Base-by-base conservation (phyloP, 164 flowering plant species). In the Berberis vulgaris region DNA sequence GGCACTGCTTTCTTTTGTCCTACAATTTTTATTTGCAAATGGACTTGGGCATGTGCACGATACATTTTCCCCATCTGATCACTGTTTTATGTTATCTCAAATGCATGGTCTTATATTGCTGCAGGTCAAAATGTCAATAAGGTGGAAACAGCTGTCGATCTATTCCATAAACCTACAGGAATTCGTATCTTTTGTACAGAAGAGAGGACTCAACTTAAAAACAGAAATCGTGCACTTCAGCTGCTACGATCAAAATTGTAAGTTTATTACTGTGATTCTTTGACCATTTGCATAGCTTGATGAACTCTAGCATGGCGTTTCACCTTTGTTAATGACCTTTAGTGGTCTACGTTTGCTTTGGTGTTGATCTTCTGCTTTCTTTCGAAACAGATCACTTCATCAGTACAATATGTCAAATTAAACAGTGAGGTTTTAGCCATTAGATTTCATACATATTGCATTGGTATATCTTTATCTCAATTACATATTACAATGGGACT, bases 121-220 rank as follows among this genome's bases (percentile, higher is more conserved):
- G 79, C 93, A 94, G 99, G 99, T 54, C 99, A 94, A 76, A 94
- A 94, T 78, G 99, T 94, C 56, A 94, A 91, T 86, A 94, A 94
- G 90, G 99, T 94, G 76, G 99, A 94, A 74, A 94, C 97, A 54
- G 99, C 99, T 62, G 77, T 86, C 54, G 99, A 94, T 80, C 96
- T 94, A 74, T 62, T 86, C 71, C 99, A 91, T 66, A 91, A 91
- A 76, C 99, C 99, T 54, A 87, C 96, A 2, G 97, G 99, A 78
- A 91, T 94, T 57, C 94, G 97, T 69, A 94, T 94, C 52, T 94
- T 94, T 76, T 94, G 99, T 69, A 87, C 97, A 8, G 97, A 94
- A 79, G 96, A 94, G 78, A 91, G 99, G 75, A 83, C 86, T 67
- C 97, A 94, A 68, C 85, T 89, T 69, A 69, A 73, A 64, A 94